A percentile compares a stretch with the other conserved stretches of the same genome.
Evolutionary conservation across 2,329 filamentous ascomycete genomes (phyloP).

Genomic region (Corynespora cassiicola): DNA sequence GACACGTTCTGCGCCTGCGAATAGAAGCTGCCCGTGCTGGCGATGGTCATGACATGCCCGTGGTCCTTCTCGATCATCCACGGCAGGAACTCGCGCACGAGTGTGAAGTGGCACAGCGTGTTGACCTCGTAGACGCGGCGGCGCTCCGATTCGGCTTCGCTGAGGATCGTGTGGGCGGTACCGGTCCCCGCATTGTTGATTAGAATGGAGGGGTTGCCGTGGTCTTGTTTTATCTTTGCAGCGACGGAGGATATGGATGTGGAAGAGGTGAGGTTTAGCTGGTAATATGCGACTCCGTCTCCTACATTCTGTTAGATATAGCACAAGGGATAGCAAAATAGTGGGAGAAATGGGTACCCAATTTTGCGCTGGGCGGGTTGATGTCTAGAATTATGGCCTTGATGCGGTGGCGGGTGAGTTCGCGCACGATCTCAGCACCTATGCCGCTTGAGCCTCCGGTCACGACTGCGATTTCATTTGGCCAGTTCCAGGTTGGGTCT

Average conservation of each 20-base stretch:
- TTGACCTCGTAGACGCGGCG: conserved; percentile 24
- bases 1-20: conserved; percentile 18
- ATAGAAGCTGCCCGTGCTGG: conserved; percentile 20
- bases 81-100: conserved; percentile 26
- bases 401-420: conserved; percentile 13
- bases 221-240: conserved; percentile 12
- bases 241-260: conserved; percentile 12
- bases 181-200: conserved; percentile 31
- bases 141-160: conserved; percentile 5
- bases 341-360: conserved; percentile 8
- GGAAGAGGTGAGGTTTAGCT: conserved; percentile 21
- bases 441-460: conserved; percentile 24
- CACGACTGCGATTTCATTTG: conserved; percentile 19
- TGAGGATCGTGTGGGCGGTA: conserved; percentile 14
- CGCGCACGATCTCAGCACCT: conserved; percentile 18
- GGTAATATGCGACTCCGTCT: conserved; percentile 17
- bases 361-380: conserved; percentile 10
- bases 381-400: conserved; percentile 22
- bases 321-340: not conserved
- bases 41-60: conserved; percentile 27
- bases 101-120: conserved; percentile 19
- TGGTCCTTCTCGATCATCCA: conserved; percentile 24
- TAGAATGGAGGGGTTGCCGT: conserved; percentile 22
- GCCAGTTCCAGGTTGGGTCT: conserved; percentile 20
- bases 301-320: not conserved